These are phyloP conservation scores for Stephania japonica DNA, from an alignment of 164 flowering plant species.

Conservation along the genomic window DNA sequence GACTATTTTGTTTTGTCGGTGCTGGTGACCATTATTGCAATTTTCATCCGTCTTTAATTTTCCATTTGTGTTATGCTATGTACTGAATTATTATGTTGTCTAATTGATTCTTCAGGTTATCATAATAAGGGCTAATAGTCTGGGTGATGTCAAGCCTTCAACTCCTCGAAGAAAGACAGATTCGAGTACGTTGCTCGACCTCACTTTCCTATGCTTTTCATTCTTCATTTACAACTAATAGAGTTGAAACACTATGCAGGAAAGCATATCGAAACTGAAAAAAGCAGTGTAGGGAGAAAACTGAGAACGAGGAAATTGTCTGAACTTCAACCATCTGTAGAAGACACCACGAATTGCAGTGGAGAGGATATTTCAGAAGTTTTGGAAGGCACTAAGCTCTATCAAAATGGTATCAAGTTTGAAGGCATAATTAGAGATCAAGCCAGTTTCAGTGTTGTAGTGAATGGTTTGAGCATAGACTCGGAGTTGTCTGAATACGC, in stretches of 20 bases:
- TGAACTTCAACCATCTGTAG: neutral
- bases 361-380: slow-evolving; percentile 23
- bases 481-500: slow-evolving; percentile 26
- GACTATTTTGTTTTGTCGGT: neutral
- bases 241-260: slow-evolving; percentile 8
- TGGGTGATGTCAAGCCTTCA: neutral
- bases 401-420: slow-evolving; percentile 12
- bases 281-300: slow-evolving; percentile 10
- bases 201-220: neutral
- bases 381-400: slow-evolving; percentile 21
- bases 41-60: neutral
- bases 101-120: neutral
- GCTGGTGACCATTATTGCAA: neutral
- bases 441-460: slow-evolving; percentile 25
- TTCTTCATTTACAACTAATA: neutral
- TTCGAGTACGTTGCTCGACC: neutral
- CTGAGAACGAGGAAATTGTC: slow-evolving; percentile 18
- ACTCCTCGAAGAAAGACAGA: neutral
- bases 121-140: slow-evolving; percentile 4
- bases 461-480: slow-evolving; percentile 28
- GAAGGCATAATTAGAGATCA: slow-evolving; percentile 18
- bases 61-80: neutral
- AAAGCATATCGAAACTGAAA: neutral
- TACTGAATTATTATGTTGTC: neutral
- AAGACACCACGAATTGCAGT: slow-evolving; percentile 13